These are phyloP conservation scores for Piedraia hortae DNA, from an alignment of 2,329 filamentous ascomycete species.

Conservation along the genomic window DNA sequence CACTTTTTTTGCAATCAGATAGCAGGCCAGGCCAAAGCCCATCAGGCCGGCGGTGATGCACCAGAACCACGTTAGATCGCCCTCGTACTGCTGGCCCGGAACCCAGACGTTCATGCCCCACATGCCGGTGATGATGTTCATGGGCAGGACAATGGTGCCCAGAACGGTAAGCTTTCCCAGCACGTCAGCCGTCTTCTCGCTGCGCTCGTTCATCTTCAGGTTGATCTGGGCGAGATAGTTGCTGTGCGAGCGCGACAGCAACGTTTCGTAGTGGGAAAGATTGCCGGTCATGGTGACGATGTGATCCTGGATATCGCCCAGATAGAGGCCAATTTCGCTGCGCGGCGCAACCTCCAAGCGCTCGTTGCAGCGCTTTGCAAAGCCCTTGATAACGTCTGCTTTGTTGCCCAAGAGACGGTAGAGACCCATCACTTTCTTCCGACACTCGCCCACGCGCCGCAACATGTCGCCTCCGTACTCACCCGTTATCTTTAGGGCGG, in stretches of 20 bases:
- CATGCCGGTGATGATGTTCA: conserved; percentile 96
- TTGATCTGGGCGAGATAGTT: conserved; percentile 99
- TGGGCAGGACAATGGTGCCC: conserved; percentile 85
- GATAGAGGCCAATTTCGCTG: conserved; percentile 81
- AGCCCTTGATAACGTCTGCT: conserved; percentile 96
- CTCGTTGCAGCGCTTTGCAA: conserved; percentile 93
- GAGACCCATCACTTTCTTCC: conserved; percentile 91
- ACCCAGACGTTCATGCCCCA: conserved; percentile 89
- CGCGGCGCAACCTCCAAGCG: conserved; percentile 89
- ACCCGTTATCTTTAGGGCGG: too few relatives aligned
- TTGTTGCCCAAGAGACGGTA: conserved; percentile 88
- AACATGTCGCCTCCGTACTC: conserved; percentile 52
- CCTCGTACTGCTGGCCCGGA: conserved; percentile 65
- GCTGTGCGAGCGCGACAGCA: conserved; percentile 69
- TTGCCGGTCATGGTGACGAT: conserved; percentile 98
- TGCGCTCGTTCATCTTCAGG: conserved; percentile 92
- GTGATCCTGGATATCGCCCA: conserved; percentile 96
- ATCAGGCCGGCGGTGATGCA: conserved; percentile 43
- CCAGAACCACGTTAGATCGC: conserved; percentile 24
- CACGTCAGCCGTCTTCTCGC: conserved; percentile 85
- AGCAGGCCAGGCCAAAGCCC: conserved; percentile 55
- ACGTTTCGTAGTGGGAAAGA: conserved; percentile 86
- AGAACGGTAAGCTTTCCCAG: conserved; percentile 84
- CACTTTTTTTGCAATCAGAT: conserved; percentile 54
- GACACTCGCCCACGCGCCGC: conserved; percentile 68